phyloP scores from a whole-genome alignment of 306 rosid genomes.

The Gynostemma pentaphyllum region DNA sequence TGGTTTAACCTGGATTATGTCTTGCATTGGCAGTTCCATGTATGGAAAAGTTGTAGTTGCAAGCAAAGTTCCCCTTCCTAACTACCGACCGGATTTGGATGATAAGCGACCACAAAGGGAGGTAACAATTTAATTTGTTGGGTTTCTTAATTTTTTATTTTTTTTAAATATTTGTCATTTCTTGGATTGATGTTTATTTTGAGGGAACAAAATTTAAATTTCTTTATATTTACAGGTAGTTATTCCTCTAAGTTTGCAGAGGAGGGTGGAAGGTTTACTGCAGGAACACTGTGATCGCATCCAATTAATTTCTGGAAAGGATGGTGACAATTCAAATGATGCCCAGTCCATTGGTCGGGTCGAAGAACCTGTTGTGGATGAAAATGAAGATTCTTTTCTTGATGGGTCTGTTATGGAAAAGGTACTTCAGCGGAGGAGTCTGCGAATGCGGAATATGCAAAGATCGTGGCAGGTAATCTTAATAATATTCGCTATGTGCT shows the following conservation, averaged over 20 bases:
- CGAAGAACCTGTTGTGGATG: constrained; percentile 35
- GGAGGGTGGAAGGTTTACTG: constrained; percentile 88
- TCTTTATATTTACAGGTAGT: constrained; percentile 42
- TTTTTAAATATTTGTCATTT: constrained; percentile 3
- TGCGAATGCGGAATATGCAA: constrained; percentile 93
- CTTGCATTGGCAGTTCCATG: constrained; percentile 34
- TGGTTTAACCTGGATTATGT: constrained; percentile 10
- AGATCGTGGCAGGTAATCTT: constrained; percentile 74
- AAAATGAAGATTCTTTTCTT: constrained; percentile 44
- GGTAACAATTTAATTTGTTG: constrained; percentile 40
- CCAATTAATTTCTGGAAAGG: constrained; percentile 39
- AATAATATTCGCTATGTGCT: not conserved
- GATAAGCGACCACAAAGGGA: constrained; percentile 97
- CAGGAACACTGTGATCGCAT: constrained; percentile 78
- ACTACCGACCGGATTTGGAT: constrained; percentile 97
- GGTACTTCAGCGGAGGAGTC: constrained; percentile 84
- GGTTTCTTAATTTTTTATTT: not conserved
- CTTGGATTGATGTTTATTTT: constrained; percentile 4
- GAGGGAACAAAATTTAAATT: constrained; percentile 1
- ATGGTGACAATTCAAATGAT: constrained; percentile 23
- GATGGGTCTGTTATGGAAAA: constrained; percentile 94
- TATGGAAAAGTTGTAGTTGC: constrained; percentile 95
- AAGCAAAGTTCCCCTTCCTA: constrained; percentile 93
- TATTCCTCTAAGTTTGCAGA: constrained; percentile 76
- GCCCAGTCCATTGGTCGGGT: constrained; percentile 26